Base-by-base conservation (phyloP, 1,284 basidiomycete species). In the Malassezia restricta region DNA sequence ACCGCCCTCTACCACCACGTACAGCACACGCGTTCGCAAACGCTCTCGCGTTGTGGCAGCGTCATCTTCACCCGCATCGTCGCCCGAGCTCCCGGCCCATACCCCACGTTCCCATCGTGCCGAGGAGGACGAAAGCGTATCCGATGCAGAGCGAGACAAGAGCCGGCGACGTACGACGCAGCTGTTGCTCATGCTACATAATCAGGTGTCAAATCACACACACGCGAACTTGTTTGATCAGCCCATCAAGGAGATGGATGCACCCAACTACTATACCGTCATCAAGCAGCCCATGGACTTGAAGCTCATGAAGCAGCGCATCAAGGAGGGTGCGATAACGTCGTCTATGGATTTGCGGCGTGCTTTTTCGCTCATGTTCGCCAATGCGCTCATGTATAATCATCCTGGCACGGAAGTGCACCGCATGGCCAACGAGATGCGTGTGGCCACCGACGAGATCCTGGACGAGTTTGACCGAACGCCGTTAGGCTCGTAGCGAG, bases 151-250 rank as follows among this genome's bases (percentile, higher is more conserved):
- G n/a, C 45, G 56, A 6, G 58, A 66, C 39, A 56, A 56, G 49
- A 44, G 46, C n/a, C 62, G 62, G 44, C 55, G 65, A 44, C 68
- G 64, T 47, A 63, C 47, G 14, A 48, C 58, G 20, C 66, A 70
- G 42, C 51, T 71, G 20, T 58, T 71, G 35, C 47, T 59, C 8
- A 65, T 66, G 64, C 59, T 71, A 1, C 55, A 66, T 32, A 63
- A 64, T 43, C 63, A 71, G 37, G 67, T 71, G 3, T 62, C 63
- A 9, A 66, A 64, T 50, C 68, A 71, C 40, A 68, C 64, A 12
- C 67, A 71, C 54, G 68, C 63, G 15, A 70, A 67, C 49, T 56
- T 71, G 15, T 71, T 71, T 46, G 62, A 71, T 39, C 58, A 62
- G 6, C 56, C 64, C n/a, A 67, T 70, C 60, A 71, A 68, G 56